These are phyloP conservation scores for Lagerstroemia speciosa DNA, from an alignment of 345 rosid genomes.

Conservation along the genomic window DNA sequence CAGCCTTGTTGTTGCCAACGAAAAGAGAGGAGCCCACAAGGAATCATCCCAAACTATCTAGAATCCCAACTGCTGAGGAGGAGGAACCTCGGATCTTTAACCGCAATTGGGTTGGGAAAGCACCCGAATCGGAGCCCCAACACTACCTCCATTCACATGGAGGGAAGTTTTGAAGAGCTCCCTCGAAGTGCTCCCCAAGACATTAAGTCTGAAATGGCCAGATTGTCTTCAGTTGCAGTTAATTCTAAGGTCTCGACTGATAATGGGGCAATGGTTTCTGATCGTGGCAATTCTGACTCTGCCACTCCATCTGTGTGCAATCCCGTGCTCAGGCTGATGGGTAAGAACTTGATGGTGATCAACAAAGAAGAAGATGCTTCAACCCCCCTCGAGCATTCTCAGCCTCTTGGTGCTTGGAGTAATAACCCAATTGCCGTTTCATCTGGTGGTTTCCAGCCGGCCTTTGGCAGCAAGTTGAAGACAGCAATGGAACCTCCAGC, in stretches of 20 bases:
- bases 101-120: slow-evolving; percentile 25
- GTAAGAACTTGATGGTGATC: slow-evolving; percentile 89
- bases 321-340: slow-evolving; percentile 89
- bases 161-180: slow-evolving; percentile 27
- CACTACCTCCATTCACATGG: slow-evolving; percentile 21
- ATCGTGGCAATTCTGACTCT: slow-evolving; percentile 33
- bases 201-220: slow-evolving; percentile 7
- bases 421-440: slow-evolving; percentile 10
- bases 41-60: slow-evolving; percentile 33
- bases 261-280: slow-evolving; percentile 20
- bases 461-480: not conserved
- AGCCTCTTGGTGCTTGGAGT: slow-evolving; percentile 21
- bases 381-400: slow-evolving; percentile 24
- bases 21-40: slow-evolving; percentile 58
- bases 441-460: not conserved
- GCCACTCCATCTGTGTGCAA: slow-evolving; percentile 64
- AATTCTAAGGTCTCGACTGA: slow-evolving; percentile 14
- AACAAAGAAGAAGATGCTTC: slow-evolving; percentile 62
- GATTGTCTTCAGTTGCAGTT: not conserved
- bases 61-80: slow-evolving; percentile 54
- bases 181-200: slow-evolving; percentile 14
- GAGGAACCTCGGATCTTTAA: slow-evolving; percentile 34
- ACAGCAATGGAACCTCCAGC: slow-evolving; percentile 3
- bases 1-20: slow-evolving; percentile 87
- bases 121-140: slow-evolving; percentile 19